Evolutionary conservation across 148 eudicot genomes (phyloP).

Genomic region (Agrostemma githago): DNA sequence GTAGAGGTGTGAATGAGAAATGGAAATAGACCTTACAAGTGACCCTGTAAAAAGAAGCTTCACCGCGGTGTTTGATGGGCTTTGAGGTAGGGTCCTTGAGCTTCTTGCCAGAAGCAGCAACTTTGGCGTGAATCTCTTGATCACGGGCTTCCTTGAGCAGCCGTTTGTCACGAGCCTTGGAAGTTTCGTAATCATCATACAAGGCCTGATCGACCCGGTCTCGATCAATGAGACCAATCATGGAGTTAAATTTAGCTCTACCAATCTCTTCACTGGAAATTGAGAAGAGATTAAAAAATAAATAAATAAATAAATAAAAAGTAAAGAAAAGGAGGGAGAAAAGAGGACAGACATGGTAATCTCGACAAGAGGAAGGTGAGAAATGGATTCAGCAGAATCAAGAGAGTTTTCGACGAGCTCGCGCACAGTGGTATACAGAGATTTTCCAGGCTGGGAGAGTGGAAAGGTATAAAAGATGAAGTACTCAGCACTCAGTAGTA

Average conservation of each 20-base stretch:
- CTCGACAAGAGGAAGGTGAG: conserved; percentile 88
- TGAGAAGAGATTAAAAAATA: conserved; percentile 16
- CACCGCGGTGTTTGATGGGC: conserved; percentile 76
- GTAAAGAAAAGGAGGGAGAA: no score
- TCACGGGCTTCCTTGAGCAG: conserved; percentile 86
- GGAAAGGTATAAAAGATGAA: no score
- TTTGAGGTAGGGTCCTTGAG: conserved; percentile 57
- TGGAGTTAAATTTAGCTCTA: conserved; percentile 76
- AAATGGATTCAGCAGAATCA: conserved; percentile 91
- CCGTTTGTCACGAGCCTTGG: conserved; percentile 94
- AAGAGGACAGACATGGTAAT: conserved; percentile 55
- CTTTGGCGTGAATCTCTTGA: conserved; percentile 79
- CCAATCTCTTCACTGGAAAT: conserved; percentile 83
- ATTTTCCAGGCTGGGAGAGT: conserved; percentile 73
- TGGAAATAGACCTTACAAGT: conserved; percentile 72
- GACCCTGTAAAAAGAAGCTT: conserved; percentile 92
- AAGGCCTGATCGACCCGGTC: conserved; percentile 80
- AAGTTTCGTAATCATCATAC: conserved; percentile 87
- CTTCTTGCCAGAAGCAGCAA: conserved; percentile 86
- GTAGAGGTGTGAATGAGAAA: conserved; percentile 1
- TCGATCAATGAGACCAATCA: conserved; percentile 94
- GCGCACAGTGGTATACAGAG: conserved; percentile 87
- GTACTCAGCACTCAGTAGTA: no score
- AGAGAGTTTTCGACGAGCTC: conserved; percentile 98
- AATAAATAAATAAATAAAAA: no score